These are phyloP conservation scores for Albophoma yamanashiensis DNA, from an alignment of 2,329 filamentous ascomycete genomes.

Conservation along the genomic window DNA sequence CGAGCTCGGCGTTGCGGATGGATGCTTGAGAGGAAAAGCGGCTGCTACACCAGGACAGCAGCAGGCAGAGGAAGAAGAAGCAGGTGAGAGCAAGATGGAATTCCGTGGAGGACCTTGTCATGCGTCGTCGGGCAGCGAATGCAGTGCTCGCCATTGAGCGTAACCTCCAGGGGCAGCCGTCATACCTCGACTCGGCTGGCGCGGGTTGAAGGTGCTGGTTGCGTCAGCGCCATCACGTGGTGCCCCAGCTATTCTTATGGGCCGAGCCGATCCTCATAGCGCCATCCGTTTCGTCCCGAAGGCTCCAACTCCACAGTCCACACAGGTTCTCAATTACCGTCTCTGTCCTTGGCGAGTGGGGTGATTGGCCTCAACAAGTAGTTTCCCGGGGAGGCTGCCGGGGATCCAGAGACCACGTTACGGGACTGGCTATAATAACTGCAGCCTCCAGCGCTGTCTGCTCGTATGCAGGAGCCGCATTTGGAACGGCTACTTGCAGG, in stretches of 20 bases:
- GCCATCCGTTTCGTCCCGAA: conserved; percentile 2
- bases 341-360: background rate
- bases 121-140: conserved; percentile 8
- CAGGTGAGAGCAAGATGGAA: conserved; percentile 7
- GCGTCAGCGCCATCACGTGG: background rate
- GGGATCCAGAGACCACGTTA: too few relatives aligned
- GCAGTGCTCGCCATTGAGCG: conserved; percentile 5
- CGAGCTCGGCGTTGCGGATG: background rate
- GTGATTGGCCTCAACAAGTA: background rate
- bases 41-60: conserved; percentile 6
- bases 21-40: conserved; percentile 1
- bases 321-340: background rate
- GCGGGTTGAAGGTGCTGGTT: background rate
- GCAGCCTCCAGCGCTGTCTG: too few relatives aligned
- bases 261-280: background rate
- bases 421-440: background rate
- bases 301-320: conserved; percentile 1
- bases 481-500: background rate
- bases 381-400: background rate
- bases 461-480: too few relatives aligned
- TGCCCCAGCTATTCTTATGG: background rate
- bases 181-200: background rate
- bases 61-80: conserved; percentile 5
- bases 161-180: background rate
- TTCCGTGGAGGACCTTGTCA: conserved; percentile 6